Percentiles rank a stretch among this genome's conserved stretches.
phyloP scores from a whole-genome alignment of 495 filamentous ascomycete genomes.

The Rusavskia elegans region DNA sequence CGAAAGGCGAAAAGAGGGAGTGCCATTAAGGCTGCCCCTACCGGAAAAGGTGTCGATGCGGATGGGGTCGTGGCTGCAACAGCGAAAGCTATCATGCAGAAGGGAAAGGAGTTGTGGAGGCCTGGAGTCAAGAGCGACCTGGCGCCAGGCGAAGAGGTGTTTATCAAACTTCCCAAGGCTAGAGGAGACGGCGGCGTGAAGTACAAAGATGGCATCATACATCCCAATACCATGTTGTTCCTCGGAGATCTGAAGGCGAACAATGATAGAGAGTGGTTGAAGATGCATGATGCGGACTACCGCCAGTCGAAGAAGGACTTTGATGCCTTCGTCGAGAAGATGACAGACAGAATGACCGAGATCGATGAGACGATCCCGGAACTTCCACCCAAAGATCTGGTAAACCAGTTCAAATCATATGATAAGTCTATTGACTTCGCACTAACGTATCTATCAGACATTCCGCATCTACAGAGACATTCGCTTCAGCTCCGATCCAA shows the following conservation, averaged over 20 bases:
- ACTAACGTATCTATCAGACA: conserved; percentile 23
- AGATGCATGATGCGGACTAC: conserved; percentile 65
- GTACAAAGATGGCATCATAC: conserved; percentile 54
- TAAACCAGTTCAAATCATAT: conserved; percentile 16
- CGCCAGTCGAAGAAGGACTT: conserved; percentile 63
- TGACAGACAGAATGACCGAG: conserved; percentile 53
- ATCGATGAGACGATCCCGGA: conserved; percentile 69
- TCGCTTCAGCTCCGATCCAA: conserved; percentile 60
- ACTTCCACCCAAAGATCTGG: conserved; percentile 64
- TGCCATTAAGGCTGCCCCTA: conserved; percentile 9
- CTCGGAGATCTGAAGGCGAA: conserved; percentile 57
- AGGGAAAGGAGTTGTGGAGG: conserved; percentile 39
- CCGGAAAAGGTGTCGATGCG: background rate
- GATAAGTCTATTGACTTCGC: too few relatives aligned
- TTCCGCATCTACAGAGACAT: conserved; percentile 79
- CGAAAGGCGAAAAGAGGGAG: conserved; percentile 11
- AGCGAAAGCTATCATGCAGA: conserved; percentile 4
- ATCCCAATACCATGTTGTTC: conserved; percentile 72
- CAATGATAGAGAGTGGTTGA: conserved; percentile 71
- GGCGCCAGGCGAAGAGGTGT: conserved; percentile 45
- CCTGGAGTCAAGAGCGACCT: conserved; percentile 38
- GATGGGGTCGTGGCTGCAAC: background rate
- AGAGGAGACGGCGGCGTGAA: conserved; percentile 46
- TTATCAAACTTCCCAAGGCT: conserved; percentile 56
- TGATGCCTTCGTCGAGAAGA: conserved; percentile 51